phyloP scores from a whole-genome alignment of 73 alveolate genomes.

The Paramecium sexaurelia region DNA sequence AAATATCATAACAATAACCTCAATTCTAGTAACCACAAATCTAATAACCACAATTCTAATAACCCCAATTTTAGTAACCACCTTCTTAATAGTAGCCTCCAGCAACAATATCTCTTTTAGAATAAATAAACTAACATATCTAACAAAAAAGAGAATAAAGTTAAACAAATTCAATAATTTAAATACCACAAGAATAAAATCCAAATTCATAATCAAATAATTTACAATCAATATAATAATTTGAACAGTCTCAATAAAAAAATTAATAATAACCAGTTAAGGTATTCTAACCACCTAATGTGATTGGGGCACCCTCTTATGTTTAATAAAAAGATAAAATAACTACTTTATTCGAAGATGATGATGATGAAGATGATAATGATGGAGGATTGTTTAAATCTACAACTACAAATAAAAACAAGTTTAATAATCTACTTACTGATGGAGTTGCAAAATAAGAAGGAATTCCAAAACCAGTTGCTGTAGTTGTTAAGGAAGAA shows the following conservation, averaged over 20 bases:
- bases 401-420: not conserved
- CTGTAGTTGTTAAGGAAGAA: not conserved
- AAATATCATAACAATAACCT: not conserved
- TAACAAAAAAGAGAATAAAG: not conserved
- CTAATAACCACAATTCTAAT: too few relatives aligned
- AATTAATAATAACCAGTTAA: not conserved
- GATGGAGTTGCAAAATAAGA: not conserved
- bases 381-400: not conserved
- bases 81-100: not conserved
- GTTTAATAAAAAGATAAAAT: not conserved
- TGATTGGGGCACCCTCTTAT: conserved; percentile 19
- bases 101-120: not conserved
- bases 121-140: not conserved
- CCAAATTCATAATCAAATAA: not conserved
- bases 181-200: not conserved
- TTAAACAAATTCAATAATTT: not conserved
- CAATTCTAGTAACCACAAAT: not conserved
- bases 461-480: not conserved
- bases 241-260: not conserved
- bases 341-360: not conserved
- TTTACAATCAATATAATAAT: not conserved
- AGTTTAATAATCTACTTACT: not conserved
- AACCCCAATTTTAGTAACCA: not conserved
- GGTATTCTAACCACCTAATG: not conserved
- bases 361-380: conserved; percentile 31